Percentiles rank a stretch among this genome's conserved stretches.
Conservation (phyloP, 345 rosid species). For the Gossypium rotundifolium region DNA sequence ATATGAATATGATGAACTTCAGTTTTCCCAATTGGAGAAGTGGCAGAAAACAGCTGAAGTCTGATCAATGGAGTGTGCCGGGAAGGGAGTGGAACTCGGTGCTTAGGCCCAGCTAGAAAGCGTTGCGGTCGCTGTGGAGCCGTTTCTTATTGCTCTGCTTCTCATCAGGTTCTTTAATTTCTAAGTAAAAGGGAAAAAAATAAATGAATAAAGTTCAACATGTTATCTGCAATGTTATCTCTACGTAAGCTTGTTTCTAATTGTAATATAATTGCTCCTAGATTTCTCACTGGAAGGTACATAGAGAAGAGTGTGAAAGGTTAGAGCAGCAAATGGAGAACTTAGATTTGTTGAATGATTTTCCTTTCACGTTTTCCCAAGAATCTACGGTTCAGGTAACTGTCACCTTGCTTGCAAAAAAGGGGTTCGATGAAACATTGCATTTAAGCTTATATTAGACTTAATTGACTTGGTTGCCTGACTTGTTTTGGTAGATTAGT, state of each 20-base stretch:
- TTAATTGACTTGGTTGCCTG: not conserved
- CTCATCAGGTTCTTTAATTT: constrained; percentile 57
- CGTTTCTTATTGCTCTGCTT: constrained; percentile 66
- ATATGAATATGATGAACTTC: not conserved
- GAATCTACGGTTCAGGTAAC: constrained; percentile 63
- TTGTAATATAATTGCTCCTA: constrained; percentile 6
- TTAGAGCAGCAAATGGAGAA: constrained; percentile 73
- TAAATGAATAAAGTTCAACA: no score
- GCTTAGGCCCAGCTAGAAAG: constrained; percentile 56
- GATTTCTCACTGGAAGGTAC: constrained; percentile 70
- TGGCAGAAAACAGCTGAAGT: not conserved
- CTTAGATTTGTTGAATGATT: constrained; percentile 51
- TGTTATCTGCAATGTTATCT: not conserved
- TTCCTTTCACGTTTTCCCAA: constrained; percentile 66
- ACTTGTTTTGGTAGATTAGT: constrained; percentile 28
- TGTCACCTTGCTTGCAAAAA: not conserved
- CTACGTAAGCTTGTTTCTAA: not conserved
- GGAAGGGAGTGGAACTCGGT: constrained; percentile 50
- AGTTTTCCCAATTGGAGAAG: not conserved
- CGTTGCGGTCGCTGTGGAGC: constrained; percentile 75
- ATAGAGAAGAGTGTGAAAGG: constrained; percentile 79
- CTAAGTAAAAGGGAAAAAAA: not conserved
- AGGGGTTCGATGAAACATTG: not conserved
- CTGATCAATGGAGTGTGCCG: constrained; percentile 58
- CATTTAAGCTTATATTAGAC: not conserved